A percentile compares a stretch with the other conserved stretches of the same genome.
These are phyloP conservation scores for Taphrina betulina DNA, from an alignment of 1,139 yeast species.

Conservation along the genomic window DNA sequence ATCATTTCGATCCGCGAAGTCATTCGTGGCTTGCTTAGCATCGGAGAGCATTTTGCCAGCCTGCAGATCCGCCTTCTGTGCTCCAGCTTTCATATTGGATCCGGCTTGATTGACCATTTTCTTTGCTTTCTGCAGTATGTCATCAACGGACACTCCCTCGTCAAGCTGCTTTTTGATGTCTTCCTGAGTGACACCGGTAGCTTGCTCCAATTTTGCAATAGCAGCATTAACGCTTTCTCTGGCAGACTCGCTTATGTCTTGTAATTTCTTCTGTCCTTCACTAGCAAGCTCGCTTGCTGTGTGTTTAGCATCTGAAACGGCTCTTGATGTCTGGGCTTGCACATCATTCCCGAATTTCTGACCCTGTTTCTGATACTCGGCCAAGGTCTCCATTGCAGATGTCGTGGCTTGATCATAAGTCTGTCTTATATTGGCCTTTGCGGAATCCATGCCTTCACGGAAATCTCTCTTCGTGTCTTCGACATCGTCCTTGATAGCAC, in stretches of 20 bases:
- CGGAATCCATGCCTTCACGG: constrained; percentile 10
- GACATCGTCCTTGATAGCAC: constrained; percentile 29
- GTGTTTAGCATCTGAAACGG: constrained; percentile 5
- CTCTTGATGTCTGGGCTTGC: constrained; percentile 3
- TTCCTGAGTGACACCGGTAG: constrained; percentile 15
- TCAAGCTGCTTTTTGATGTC: constrained; percentile 13
- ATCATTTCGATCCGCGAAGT: constrained; percentile 7
- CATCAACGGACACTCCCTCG: constrained; percentile 18
- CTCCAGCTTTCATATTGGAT: neutral
- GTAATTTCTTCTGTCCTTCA: constrained; percentile 5
- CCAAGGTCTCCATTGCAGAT: constrained; percentile 16
- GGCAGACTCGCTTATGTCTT: constrained; percentile 5
- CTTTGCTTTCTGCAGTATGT: constrained; percentile 13
- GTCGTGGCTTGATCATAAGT: constrained; percentile 22
- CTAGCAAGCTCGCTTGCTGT: neutral
- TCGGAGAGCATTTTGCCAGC: constrained; percentile 1
- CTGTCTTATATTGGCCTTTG: constrained; percentile 15
- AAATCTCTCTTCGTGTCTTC: constrained; percentile 16
- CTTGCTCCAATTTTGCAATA: constrained; percentile 20
- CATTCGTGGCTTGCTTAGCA: constrained; percentile 7
- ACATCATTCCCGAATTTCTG: constrained; percentile 5
- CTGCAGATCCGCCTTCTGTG: constrained; percentile 16
- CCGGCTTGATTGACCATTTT: constrained; percentile 1
- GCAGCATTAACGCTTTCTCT: constrained; percentile 6
- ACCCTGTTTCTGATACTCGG: constrained; percentile 5